Conservation (phyloP, 2,329 filamentous ascomycete species). For the Sarocladiaceae sp. region DNA sequence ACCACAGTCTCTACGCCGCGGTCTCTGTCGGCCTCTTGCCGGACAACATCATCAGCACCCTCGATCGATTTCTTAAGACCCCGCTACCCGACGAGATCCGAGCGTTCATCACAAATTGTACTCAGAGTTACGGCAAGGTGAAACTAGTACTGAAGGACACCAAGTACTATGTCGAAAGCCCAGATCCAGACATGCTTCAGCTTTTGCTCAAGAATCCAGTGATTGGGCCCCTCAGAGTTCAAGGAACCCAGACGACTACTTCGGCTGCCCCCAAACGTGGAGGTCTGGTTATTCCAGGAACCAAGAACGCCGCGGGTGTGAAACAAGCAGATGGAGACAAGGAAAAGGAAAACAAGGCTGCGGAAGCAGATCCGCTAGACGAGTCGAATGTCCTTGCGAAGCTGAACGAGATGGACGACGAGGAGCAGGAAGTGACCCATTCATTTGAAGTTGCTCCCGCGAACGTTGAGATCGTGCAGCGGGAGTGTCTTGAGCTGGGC, state of each 20-base stretch:
- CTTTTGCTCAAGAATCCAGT: conserved; percentile 77
- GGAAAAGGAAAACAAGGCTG: conserved; percentile 27
- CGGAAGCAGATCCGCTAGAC: conserved; percentile 44
- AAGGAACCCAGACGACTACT: conserved; percentile 69
- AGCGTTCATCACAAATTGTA: conserved; percentile 71
- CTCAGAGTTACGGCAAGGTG: conserved; percentile 89
- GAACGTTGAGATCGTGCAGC: conserved; percentile 79
- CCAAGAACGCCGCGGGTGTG: conserved; percentile 83
- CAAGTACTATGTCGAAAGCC: conserved; percentile 88
- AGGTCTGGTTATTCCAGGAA: conserved; percentile 86
- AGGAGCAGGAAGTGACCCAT: conserved; percentile 81
- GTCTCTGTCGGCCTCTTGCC: conserved; percentile 90
- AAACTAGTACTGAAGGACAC: conserved; percentile 93
- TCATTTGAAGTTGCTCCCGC: conserved; percentile 84
- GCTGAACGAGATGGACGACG: conserved; percentile 78
- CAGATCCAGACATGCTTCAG: conserved; percentile 80
- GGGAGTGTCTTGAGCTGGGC: conserved; percentile 79
- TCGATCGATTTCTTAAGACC: conserved; percentile 84
- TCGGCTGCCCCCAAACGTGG: conserved; percentile 81
- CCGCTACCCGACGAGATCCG: conserved; percentile 75
- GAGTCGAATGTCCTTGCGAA: conserved; percentile 66
- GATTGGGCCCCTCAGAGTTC: conserved; percentile 73
- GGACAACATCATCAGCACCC: conserved; percentile 79
- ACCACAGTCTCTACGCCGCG: conserved; percentile 90
- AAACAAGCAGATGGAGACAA: conserved; percentile 56